phyloP scores from a whole-genome alignment of 805 yeast genomes.

The Candida piceae region DNA sequence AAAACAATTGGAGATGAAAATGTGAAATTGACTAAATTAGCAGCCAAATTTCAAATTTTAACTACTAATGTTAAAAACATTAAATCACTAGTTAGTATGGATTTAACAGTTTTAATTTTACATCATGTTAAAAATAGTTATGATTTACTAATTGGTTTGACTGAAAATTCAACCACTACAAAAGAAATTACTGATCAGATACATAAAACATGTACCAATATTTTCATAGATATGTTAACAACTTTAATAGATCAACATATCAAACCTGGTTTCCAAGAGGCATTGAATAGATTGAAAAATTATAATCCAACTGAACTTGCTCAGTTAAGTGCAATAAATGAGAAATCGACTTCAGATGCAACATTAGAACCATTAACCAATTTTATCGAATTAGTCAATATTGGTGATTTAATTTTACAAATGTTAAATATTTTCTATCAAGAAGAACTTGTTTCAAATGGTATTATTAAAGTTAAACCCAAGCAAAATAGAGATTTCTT shows the following conservation, averaged over 20 bases:
- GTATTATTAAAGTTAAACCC: constrained; percentile 39
- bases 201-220: constrained; percentile 40
- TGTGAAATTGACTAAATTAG: constrained; percentile 51
- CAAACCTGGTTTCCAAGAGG: constrained; percentile 79
- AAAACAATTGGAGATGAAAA: constrained; percentile 24
- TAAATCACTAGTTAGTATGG: constrained; percentile 73
- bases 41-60: constrained; percentile 75
- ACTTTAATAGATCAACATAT: constrained; percentile 70
- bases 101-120: constrained; percentile 65
- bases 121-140: constrained; percentile 64
- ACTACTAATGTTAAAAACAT: constrained; percentile 71
- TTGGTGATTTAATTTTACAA: constrained; percentile 88
- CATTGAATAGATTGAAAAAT: constrained; percentile 60
- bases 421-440: constrained; percentile 88
- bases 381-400: constrained; percentile 85
- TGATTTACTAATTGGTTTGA: constrained; percentile 49
- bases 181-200: constrained; percentile 29
- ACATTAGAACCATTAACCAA: constrained; percentile 79
- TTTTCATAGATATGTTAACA: constrained; percentile 63
- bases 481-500: constrained; percentile 72
- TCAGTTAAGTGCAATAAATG: constrained; percentile 12
- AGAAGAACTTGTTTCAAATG: constrained; percentile 61
- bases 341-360: constrained; percentile 12
- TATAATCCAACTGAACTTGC: constrained; percentile 56
- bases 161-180: constrained; percentile 23